Evolutionary conservation across 1,284 basidiomycete species (phyloP).

Genomic region (Ceratobasidium sp.): DNA sequence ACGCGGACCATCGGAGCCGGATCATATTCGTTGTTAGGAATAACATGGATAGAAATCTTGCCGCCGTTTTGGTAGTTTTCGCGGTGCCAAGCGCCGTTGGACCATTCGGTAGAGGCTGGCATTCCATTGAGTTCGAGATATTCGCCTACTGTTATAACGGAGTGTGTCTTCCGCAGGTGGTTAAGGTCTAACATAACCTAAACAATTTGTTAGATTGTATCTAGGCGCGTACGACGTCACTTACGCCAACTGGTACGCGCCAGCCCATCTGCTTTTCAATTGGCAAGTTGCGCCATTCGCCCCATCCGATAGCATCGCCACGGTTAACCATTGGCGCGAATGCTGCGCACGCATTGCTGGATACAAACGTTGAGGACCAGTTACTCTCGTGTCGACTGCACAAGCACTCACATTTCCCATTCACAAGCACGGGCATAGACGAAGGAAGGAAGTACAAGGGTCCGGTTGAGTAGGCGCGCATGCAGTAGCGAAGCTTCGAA

Average conservation of each 20-base stretch:
- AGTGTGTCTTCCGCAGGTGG: conserved; percentile 58
- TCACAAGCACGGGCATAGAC: conserved; percentile 54
- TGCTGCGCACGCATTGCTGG: conserved; percentile 55
- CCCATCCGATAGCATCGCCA: conserved; percentile 57
- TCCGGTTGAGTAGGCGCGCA: conserved; percentile 51
- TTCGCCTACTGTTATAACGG: conserved; percentile 61
- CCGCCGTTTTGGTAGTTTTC: conserved; percentile 51
- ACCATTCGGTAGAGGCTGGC: conserved; percentile 56
- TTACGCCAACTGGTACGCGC: conserved; percentile 57
- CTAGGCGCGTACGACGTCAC: not conserved
- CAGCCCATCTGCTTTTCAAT: conserved; percentile 61
- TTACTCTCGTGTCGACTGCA: not conserved
- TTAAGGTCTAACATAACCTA: conserved; percentile 64
- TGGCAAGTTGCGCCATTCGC: conserved; percentile 58
- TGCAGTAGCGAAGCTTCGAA: conserved; percentile 52
- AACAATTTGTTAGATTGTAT: conserved; percentile 22
- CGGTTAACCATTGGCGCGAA: conserved; percentile 59
- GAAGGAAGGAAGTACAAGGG: conserved; percentile 52
- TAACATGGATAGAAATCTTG: conserved; percentile 55
- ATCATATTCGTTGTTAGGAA: conserved; percentile 62
- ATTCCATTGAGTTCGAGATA: conserved; percentile 62
- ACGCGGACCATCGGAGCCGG: conserved; percentile 57
- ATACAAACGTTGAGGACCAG: not conserved
- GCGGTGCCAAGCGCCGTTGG: conserved; percentile 60
- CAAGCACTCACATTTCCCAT: conserved; percentile 47